These are phyloP conservation scores for Escallonia rubra DNA, from an alignment of 129 eudicot genomes.

Conservation along the genomic window DNA sequence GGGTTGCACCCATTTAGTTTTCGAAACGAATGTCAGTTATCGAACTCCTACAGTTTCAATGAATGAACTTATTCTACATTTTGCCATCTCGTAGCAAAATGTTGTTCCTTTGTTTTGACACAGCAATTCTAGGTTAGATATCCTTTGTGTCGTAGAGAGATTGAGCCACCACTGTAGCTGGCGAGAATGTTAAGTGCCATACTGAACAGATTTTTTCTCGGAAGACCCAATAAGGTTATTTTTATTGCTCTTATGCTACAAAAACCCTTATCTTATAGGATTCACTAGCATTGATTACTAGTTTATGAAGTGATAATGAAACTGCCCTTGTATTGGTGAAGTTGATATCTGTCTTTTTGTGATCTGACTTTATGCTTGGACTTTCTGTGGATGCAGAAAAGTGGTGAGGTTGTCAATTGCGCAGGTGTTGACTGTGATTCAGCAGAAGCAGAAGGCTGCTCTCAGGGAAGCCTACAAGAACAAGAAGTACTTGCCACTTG, in stretches of 20 bases:
- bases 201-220: not conserved
- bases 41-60: too few relatives aligned
- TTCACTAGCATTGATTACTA: not conserved
- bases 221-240: not conserved
- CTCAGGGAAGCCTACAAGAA: constrained; percentile 73
- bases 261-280: not conserved
- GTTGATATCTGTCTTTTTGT: not conserved
- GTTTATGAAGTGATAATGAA: not conserved
- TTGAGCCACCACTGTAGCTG: too few relatives aligned
- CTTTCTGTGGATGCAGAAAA: constrained; percentile 34
- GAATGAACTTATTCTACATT: too few relatives aligned
- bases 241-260: not conserved
- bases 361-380: not conserved
- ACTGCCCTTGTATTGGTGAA: not conserved
- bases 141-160: too few relatives aligned
- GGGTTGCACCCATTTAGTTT: too few relatives aligned
- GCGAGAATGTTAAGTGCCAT: not conserved
- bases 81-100: too few relatives aligned
- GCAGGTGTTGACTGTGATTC: constrained; percentile 73
- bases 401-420: constrained; percentile 72
- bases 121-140: too few relatives aligned
- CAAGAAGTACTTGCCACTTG: constrained; percentile 64
- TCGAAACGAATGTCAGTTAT: too few relatives aligned
- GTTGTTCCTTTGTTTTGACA: too few relatives aligned
- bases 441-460: constrained; percentile 61